Conservation (phyloP, 371 early-diverging fungal genomes). For the Chytridium lagenaria region DNA sequence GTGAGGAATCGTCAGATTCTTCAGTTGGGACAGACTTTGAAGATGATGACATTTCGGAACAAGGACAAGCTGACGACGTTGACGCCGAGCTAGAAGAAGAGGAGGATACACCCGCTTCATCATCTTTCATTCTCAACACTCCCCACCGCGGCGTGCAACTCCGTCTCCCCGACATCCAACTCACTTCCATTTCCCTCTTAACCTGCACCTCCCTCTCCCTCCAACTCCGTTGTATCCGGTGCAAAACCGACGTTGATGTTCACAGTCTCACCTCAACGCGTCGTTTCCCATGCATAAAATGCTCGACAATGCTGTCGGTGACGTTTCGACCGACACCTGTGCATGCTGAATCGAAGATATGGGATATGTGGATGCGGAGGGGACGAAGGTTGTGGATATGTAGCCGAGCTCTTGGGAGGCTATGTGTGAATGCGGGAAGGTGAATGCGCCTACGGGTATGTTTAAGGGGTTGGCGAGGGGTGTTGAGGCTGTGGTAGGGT, state of each 20-base stretch:
- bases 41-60: slow-evolving; percentile 13
- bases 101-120: slow-evolving; percentile 23
- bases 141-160: slow-evolving; percentile 71
- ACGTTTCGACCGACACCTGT: slow-evolving; percentile 65
- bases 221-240: slow-evolving; percentile 73
- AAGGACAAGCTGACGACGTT: slow-evolving; percentile 12
- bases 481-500: slow-evolving; percentile 21
- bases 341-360: slow-evolving; percentile 51
- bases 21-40: slow-evolving; percentile 1
- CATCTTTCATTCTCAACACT: not conserved
- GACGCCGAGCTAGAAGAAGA: slow-evolving; percentile 33
- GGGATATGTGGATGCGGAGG: slow-evolving; percentile 77
- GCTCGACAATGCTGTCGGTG: slow-evolving; percentile 67
- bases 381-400: slow-evolving; percentile 71
- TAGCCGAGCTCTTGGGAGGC: slow-evolving; percentile 67
- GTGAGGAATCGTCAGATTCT: not conserved
- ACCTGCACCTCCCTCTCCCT: slow-evolving; percentile 66
- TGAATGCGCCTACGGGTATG: slow-evolving; percentile 16
- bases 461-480: slow-evolving; percentile 34
- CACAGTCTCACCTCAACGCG: slow-evolving; percentile 45
- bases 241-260: slow-evolving; percentile 57
- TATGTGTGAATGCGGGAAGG: slow-evolving; percentile 60
- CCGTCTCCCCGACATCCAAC: slow-evolving; percentile 61
- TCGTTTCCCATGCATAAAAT: slow-evolving; percentile 64
- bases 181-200: too few relatives aligned